phyloP scores from a whole-genome alignment of 441 rosid genomes.

The Pelargonium citronellum region DNA sequence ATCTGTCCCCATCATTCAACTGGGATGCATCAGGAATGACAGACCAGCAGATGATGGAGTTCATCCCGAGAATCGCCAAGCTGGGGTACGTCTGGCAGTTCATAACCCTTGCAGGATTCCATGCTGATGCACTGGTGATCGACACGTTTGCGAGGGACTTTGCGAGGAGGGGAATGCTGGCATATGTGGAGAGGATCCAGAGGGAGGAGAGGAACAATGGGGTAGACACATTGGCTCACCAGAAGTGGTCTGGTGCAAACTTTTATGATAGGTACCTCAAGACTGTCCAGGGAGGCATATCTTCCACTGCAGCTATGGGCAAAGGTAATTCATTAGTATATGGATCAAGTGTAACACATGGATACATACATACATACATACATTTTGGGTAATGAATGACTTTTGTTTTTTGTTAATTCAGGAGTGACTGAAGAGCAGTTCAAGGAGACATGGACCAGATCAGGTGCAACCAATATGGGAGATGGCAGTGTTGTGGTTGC shows the following conservation, averaged over 20 bases:
- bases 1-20: conserved; percentile 85
- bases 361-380: too few species aligned
- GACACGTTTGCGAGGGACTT: conserved; percentile 80
- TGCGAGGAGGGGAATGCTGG: conserved; percentile 77
- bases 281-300: conserved; percentile 88
- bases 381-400: too few species aligned
- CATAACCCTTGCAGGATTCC: conserved; percentile 88
- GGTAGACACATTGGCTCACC: conserved; percentile 88
- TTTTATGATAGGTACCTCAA: conserved; percentile 78
- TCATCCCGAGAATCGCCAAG: conserved; percentile 72
- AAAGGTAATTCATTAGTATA: conserved; percentile 42
- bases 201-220: conserved; percentile 89
- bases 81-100: conserved; percentile 91
- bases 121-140: conserved; percentile 73
- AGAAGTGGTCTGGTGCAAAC: conserved; percentile 94
- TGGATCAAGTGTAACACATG: neutral
- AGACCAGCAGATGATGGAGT: conserved; percentile 69
- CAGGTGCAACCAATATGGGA: conserved; percentile 45
- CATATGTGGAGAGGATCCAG: conserved; percentile 90
- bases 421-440: conserved; percentile 95
- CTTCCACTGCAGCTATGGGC: conserved; percentile 96
- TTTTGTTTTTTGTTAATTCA: conserved; percentile 11
- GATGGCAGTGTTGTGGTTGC: conserved; percentile 58
- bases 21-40: conserved; percentile 94
- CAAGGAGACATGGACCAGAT: conserved; percentile 81